Conservation (phyloP, 2,329 filamentous ascomycete species). For the Alternaria infectoria region DNA sequence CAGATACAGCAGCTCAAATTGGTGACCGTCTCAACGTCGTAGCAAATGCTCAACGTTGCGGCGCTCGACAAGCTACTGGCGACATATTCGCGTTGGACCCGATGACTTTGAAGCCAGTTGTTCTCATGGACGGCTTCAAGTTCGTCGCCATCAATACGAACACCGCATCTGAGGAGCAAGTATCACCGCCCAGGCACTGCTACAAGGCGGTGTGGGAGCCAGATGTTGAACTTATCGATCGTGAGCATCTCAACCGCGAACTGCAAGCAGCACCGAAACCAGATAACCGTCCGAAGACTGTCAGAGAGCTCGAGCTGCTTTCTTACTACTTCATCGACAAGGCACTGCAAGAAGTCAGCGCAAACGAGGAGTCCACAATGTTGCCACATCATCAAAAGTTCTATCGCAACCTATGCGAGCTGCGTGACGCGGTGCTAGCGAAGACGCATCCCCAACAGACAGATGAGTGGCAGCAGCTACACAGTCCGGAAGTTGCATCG, state of each 20-base stretch:
- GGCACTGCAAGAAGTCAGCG: constrained; percentile 5
- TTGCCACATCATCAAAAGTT: constrained; percentile 19
- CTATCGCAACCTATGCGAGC: constrained; percentile 10
- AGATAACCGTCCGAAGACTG: constrained; percentile 10
- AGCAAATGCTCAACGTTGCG: background rate
- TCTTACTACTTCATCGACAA: constrained; percentile 20
- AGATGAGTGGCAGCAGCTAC: constrained; percentile 17
- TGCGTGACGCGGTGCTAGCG: constrained; percentile 2
- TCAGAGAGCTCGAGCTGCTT: constrained; percentile 15
- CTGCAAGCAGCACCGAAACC: constrained; percentile 12
- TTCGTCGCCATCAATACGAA: constrained; percentile 14
- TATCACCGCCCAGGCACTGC: constrained; percentile 5
- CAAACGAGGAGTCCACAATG: constrained; percentile 6
- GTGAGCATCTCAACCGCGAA: constrained; percentile 5
- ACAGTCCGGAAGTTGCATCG: background rate
- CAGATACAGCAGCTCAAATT: constrained; percentile 8
- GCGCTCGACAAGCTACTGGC: constrained; percentile 10
- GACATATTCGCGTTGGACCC: constrained; percentile 16
- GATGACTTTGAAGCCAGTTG: constrained; percentile 5
- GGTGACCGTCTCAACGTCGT: constrained; percentile 15
- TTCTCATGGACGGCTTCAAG: constrained; percentile 21
- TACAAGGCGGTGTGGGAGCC: constrained; percentile 19
- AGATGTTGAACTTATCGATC: constrained; percentile 16
- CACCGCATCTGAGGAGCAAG: background rate
- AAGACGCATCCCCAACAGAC: constrained; percentile 19